Evolutionary conservation across 306 rosid species (phyloP).

Genomic region (Inga laurina): DNA sequence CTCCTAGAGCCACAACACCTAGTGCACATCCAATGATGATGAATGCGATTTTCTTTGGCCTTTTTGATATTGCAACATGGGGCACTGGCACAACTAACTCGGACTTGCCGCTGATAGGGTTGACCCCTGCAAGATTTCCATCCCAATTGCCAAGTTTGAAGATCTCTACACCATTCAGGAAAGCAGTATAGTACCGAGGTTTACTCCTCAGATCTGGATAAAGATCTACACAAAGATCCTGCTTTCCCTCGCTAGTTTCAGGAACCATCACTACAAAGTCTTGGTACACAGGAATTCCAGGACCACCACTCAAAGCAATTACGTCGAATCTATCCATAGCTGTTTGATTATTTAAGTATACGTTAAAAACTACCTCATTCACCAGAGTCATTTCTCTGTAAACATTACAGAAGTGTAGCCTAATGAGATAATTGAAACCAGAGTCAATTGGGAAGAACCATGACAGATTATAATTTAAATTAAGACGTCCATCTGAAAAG

Average conservation of each 20-base stretch:
- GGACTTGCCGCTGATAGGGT: not conserved
- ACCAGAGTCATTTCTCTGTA: not conserved
- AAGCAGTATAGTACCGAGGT: not conserved
- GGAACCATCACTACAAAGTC: slow-evolving; percentile 40
- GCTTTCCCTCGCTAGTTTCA: slow-evolving; percentile 24
- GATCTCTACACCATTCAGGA: slow-evolving; percentile 47
- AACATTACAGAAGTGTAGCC: slow-evolving; percentile 58
- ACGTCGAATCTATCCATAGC: not conserved
- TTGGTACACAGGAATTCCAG: slow-evolving; percentile 23
- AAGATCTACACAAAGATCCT: slow-evolving; percentile 42
- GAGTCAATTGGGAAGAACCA: slow-evolving; percentile 45
- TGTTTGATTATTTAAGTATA: slow-evolving; percentile 44
- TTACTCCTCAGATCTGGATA: slow-evolving; percentile 2
- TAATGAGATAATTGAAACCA: slow-evolving; percentile 50
- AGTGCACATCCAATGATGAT: slow-evolving; percentile 11
- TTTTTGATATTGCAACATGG: not conserved
- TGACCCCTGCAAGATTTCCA: slow-evolving; percentile 31
- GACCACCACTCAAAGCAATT: slow-evolving; percentile 7
- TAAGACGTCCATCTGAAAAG: too few relatives aligned
- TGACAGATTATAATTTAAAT: slow-evolving; percentile 7
- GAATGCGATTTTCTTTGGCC: not conserved
- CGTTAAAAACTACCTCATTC: slow-evolving; percentile 27
- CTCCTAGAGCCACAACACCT: not conserved
- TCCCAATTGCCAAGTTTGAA: slow-evolving; percentile 32
- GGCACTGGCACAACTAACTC: not conserved